Conservation (phyloP, 2,329 filamentous ascomycete species). For the Penicillium griseofulvum region DNA sequence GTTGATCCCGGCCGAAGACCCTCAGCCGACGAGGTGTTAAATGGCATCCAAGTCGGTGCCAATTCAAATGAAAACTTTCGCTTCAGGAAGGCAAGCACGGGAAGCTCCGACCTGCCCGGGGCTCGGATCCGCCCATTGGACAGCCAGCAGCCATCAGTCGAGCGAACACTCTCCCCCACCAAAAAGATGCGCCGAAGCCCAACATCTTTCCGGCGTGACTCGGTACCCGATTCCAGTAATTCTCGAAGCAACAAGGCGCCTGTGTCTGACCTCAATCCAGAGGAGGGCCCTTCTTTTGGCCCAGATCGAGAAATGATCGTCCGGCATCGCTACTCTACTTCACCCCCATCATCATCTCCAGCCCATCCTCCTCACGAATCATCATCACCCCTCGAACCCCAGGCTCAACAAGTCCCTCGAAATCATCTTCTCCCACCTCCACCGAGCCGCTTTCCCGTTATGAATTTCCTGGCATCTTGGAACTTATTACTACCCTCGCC, state of each 20-base stretch:
- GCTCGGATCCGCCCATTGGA: slow-evolving; percentile 43
- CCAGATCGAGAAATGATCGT: slow-evolving; percentile 35
- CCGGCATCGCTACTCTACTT: slow-evolving; percentile 29
- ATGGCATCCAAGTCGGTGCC: slow-evolving; percentile 68
- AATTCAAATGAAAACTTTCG: slow-evolving; percentile 48
- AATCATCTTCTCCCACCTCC: slow-evolving; percentile 46
- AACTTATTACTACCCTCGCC: slow-evolving; percentile 38
- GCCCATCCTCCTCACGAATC: slow-evolving; percentile 16
- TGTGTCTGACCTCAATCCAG: slow-evolving; percentile 13
- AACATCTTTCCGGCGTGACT: slow-evolving; percentile 24
- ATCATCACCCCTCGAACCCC: background rate
- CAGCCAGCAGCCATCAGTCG: slow-evolving; percentile 31
- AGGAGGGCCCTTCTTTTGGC: slow-evolving; percentile 21
- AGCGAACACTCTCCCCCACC: slow-evolving; percentile 29
- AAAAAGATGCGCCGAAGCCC: slow-evolving; percentile 25
- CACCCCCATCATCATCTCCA: slow-evolving; percentile 27
- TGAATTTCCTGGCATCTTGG: slow-evolving; percentile 21
- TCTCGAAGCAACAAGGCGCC: slow-evolving; percentile 14
- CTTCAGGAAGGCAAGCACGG: slow-evolving; percentile 33
- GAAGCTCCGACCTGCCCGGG: slow-evolving; percentile 33
- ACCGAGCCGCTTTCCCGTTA: slow-evolving; percentile 30
- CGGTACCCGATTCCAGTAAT: slow-evolving; percentile 27
- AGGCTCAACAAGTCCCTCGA: slow-evolving; percentile 14
- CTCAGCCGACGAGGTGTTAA: slow-evolving; percentile 79
- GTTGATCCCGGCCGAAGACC: slow-evolving; percentile 74